These are phyloP conservation scores for Wickerhamomyces sp. DNA, from an alignment of 1,139 yeast genomes.

Conservation along the genomic window DNA sequence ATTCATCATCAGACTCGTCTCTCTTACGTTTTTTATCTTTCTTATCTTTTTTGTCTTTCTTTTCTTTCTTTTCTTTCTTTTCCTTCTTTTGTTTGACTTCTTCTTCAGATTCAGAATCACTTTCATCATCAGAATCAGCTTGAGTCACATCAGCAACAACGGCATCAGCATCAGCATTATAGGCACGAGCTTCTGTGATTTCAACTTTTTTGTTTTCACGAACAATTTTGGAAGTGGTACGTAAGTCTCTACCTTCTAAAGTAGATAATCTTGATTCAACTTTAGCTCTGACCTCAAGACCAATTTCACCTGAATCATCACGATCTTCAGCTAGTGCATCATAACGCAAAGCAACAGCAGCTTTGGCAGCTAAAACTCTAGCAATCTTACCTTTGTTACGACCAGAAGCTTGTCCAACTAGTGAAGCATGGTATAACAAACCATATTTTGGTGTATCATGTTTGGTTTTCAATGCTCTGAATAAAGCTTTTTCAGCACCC, in stretches of 20 bases:
- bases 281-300: slow-evolving; percentile 86
- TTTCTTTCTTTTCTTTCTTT: slow-evolving; percentile 44
- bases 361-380: slow-evolving; percentile 97
- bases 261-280: slow-evolving; percentile 93
- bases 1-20: slow-evolving; percentile 33
- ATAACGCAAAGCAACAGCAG: slow-evolving; percentile 92
- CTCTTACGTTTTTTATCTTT: slow-evolving; percentile 37
- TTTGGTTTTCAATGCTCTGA: slow-evolving; percentile 97
- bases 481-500: slow-evolving; percentile 99
- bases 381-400: slow-evolving; percentile 99
- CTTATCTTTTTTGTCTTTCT: slow-evolving; percentile 19
- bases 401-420: slow-evolving; percentile 96
- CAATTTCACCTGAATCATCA: slow-evolving; percentile 91
- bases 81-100: slow-evolving; percentile 39
- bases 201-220: slow-evolving; percentile 82
- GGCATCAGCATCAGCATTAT: slow-evolving; percentile 92
- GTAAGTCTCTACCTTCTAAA: slow-evolving; percentile 89
- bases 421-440: slow-evolving; percentile 91
- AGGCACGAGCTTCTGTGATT: slow-evolving; percentile 76
- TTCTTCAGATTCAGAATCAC: slow-evolving; percentile 36
- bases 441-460: slow-evolving; percentile 99
- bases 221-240: slow-evolving; percentile 72
- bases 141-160: slow-evolving; percentile 38
- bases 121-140: slow-evolving; percentile 47
- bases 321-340: slow-evolving; percentile 97